Evolutionary conservation across 2,329 filamentous ascomycete genomes (phyloP), one percentile per base, ranked within the genome.

Genomic region (Fragosphaeria purpurea): DNA sequence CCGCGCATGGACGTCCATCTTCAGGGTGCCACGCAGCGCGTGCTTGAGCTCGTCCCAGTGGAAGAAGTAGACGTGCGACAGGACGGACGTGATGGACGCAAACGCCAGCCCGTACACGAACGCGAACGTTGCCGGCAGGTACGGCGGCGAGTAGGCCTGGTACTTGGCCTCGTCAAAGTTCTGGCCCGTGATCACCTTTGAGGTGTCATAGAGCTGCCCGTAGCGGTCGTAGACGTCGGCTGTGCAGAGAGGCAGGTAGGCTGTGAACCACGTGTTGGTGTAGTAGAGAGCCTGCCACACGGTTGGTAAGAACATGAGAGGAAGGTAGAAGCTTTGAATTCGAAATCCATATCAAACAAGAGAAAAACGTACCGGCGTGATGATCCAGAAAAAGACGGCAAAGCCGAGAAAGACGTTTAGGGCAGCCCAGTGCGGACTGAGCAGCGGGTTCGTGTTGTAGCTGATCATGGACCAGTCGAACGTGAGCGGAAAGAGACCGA

Each of bases 381-480:
- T 64, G 47, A 75, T 65, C 65, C 70, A 71, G 50, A 73, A 72
- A 44, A 75, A 73, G 6, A 75, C 41, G 0, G 65, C 46, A 53
- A 73, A 54, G 50, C 71, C 59, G 31, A 63, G 60, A 13, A 74
- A 62, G 11, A 74, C 69, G 13, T 76, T 76, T 6, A 68, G 61
- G 39, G 73, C 71, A 2, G 73, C 73, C 64, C 71, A 73, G 5
- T 67, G 62, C 0, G 69, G 69, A 2, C 65, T 63, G 0, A 71
- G 61, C 0, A 71, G 58, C 0, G 69, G 69, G 8, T 67, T 70
- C 61, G 66, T 51, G 46, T 77, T 67, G 58, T 75, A 83, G 1
- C 75, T 72, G 52, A 82, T 69, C 48, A 53, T 53, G 46, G 74
- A 76, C 82, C 82, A 85, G 63, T 85, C 82, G 51, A 86, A 79